A percentile compares a stretch with the other conserved stretches of the same genome.
These are phyloP conservation scores for Lasiosphaeria ovina DNA, from an alignment of 495 filamentous ascomycete genomes.

Conservation along the genomic window DNA sequence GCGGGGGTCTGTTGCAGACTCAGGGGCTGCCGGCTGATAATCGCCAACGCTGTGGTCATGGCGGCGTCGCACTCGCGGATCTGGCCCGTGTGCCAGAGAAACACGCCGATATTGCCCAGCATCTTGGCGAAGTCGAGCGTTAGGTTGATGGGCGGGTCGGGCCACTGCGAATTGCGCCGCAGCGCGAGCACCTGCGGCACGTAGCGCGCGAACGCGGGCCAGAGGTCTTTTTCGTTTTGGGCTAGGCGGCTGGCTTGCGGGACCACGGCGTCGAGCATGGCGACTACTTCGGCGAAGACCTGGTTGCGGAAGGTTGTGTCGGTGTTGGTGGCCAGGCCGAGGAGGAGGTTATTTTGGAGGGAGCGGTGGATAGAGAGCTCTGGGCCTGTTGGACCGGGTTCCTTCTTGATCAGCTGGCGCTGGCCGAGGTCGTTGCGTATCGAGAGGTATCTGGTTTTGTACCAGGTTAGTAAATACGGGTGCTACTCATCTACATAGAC, in stretches of 20 bases:
- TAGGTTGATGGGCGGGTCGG: background rate
- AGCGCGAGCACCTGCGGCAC: background rate
- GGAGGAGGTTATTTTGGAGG: background rate
- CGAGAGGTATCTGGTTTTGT: background rate
- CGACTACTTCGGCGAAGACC: background rate
- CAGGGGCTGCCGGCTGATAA: background rate
- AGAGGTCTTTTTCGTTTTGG: background rate
- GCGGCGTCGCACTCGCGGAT: background rate
- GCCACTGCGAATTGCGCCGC: background rate
- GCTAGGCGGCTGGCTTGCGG: background rate
- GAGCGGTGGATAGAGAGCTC: background rate
- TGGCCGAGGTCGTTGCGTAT: background rate
- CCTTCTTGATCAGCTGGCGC: background rate
- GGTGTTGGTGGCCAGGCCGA: background rate
- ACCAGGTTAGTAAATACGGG: no score
- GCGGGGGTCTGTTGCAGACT: background rate
- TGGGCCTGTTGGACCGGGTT: background rate
- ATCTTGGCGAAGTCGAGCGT: background rate
- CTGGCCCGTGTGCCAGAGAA: background rate
- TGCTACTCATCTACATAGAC: no score
- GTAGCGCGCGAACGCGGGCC: background rate
- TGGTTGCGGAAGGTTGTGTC: background rate
- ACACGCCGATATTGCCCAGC: background rate
- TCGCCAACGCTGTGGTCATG: background rate
- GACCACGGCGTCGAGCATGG: background rate